These are phyloP conservation scores for Sphaceloma murrayae DNA, from an alignment of 2,329 filamentous ascomycete genomes.

Conservation along the genomic window DNA sequence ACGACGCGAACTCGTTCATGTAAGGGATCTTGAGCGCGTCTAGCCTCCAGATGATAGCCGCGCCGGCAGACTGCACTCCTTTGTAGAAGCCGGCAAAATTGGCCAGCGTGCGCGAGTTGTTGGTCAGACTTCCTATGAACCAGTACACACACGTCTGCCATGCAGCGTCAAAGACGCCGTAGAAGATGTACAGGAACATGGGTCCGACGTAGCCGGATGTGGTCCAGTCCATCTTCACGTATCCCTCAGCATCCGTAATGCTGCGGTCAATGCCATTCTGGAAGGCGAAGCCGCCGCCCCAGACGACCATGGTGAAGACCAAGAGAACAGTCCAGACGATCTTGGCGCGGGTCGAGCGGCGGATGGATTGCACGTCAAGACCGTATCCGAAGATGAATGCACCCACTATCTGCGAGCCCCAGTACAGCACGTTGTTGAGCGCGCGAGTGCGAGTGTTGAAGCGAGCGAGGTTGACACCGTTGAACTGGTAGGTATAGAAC, in stretches of 20 bases:
- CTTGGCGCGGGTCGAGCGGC: slow-evolving; percentile 60
- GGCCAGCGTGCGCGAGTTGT: slow-evolving; percentile 83
- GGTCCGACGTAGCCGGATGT: slow-evolving; percentile 60
- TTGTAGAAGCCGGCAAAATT: slow-evolving; percentile 91
- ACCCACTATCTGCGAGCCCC: slow-evolving; percentile 66
- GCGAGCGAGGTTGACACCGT: slow-evolving; percentile 58
- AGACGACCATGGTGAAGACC: slow-evolving; percentile 63
- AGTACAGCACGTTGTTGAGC: slow-evolving; percentile 75
- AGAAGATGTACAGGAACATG: slow-evolving; percentile 85
- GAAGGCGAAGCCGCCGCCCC: slow-evolving; percentile 76
- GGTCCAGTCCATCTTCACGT: slow-evolving; percentile 53
- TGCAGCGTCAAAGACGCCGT: slow-evolving; percentile 77
- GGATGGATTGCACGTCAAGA: slow-evolving; percentile 51
- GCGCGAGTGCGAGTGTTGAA: slow-evolving; percentile 67
- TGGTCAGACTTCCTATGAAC: slow-evolving; percentile 90
- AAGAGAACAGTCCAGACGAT: slow-evolving; percentile 53
- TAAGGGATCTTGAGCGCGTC: slow-evolving; percentile 55
- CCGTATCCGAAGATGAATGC: slow-evolving; percentile 62
- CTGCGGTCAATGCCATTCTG: slow-evolving; percentile 50
- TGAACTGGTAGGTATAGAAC: slow-evolving; percentile 75
- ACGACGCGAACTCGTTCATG: slow-evolving; percentile 61
- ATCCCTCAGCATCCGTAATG: slow-evolving; percentile 21
- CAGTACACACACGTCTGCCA: slow-evolving; percentile 92
- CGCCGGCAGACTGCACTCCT: slow-evolving; percentile 78
- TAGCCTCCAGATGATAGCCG: slow-evolving; percentile 64